A percentile compares a stretch with the other conserved stretches of the same genome.
These are phyloP conservation scores for Polyporus arcularius DNA, from an alignment of 768 basidiomycete species.

Conservation along the genomic window DNA sequence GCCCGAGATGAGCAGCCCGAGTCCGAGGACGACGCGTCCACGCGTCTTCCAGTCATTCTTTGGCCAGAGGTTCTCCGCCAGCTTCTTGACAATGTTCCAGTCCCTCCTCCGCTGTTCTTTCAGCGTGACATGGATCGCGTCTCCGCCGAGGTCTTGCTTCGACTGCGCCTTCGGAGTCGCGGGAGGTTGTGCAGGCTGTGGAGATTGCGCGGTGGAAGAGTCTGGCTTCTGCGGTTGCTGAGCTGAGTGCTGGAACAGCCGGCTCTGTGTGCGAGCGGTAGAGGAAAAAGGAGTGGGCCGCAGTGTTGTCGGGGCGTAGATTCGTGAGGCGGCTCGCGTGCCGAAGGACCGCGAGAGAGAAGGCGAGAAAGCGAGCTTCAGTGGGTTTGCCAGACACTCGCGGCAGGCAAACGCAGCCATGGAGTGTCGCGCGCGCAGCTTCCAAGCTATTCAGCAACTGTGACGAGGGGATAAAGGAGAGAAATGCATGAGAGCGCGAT, in stretches of 20 bases:
- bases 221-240: constrained; percentile 6
- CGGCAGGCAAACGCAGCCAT: constrained; percentile 8
- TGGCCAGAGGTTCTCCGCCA: constrained; percentile 95
- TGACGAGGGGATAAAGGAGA: not conserved
- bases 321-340: not conserved
- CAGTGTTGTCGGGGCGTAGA: not conserved
- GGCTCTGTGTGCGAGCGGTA: not conserved
- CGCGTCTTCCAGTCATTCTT: constrained; percentile 81
- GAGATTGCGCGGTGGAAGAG: not conserved
- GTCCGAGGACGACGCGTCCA: constrained; percentile 77
- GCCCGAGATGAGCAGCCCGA: constrained; percentile 76
- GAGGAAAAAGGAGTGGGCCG: not conserved
- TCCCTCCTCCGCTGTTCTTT: constrained; percentile 70
- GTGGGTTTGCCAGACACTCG: constrained; percentile 2
- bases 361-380: not conserved
- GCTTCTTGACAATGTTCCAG: constrained; percentile 80
- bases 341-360: not conserved
- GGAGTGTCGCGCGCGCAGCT: not conserved
- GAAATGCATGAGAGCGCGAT: not conserved
- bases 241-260: constrained; percentile 6
- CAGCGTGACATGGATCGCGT: constrained; percentile 16
- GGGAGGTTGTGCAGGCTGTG: not conserved
- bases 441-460: not conserved
- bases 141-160: constrained; percentile 15
- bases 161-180: not conserved